Base-by-base conservation (phyloP, 2,329 filamentous ascomycete species). In the Pestalotiopsis sp. region DNA sequence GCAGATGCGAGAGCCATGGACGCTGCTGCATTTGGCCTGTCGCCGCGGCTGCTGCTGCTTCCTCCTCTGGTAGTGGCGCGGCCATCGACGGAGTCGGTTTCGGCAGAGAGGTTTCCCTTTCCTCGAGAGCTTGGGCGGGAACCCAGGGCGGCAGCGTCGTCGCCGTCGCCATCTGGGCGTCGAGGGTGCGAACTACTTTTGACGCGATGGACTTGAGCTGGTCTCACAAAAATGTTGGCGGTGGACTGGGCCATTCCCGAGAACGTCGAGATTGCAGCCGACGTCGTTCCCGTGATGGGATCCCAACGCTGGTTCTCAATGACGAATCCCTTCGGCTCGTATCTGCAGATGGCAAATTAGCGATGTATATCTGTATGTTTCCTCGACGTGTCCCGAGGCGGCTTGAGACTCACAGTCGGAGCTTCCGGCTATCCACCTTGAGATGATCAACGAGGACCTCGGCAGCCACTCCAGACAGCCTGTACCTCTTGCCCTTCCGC, bases 231-330 rank as follows among this genome's bases (percentile, higher is more conserved):
- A 4, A 64, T 68, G 57, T 63, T 31, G 2, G 66, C 57, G 4
- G 59, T 63, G 23, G 61, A 63, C 38, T 25, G n/a, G n/a, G 61
- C 41, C 25, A 68, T 38, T 2, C 49, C 61, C 4, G 27, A 36
- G 13, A 41, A n/a, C 13, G 66, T 72, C 5, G 67, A 68, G 20
- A 74, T 36, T 9, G 69, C 27, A 1, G 74, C 68, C 0, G 76
- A 76, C 2, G 70, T 65, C 4, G 69, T 69, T 9, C 70, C 78
- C 1, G 78, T 78, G 2, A 79, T 52, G 0, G 77, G 78, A 27
- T 79, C 78, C 77, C 77, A 83, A 13, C 81, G 75, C 1, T 71
- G 69, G 56, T 77, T 78, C 5, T 77, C 75, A 31, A 82, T 82
- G 25, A 69, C 61, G 25, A 79, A 72, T 1, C 74, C 72, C 4